phyloP scores from a whole-genome alignment of 2,329 filamentous ascomycete species.

The Akanthomyces muscarius region DNA sequence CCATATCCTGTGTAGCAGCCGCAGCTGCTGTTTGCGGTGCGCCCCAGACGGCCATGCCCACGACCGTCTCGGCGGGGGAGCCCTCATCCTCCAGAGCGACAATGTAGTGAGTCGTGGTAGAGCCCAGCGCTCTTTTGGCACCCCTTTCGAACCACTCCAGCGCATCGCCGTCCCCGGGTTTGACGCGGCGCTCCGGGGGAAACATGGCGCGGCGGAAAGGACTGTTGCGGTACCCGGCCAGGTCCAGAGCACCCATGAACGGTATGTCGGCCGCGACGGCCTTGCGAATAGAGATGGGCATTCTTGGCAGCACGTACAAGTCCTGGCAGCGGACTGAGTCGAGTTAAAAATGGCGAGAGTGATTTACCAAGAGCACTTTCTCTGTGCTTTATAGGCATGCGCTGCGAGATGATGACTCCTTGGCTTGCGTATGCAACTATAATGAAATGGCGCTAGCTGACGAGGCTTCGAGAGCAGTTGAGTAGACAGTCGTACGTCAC shows the following conservation, averaged over 20 bases:
- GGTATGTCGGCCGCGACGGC: constrained; percentile 7
- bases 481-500: neutral
- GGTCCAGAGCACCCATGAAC: constrained; percentile 6
- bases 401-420: too few species aligned
- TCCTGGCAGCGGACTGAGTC: neutral
- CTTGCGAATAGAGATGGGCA: constrained; percentile 6
- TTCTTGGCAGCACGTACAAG: too few species aligned
- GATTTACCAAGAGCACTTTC: too few species aligned
- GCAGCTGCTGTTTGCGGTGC: neutral
- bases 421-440: neutral
- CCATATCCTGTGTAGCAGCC: neutral
- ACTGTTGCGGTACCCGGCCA: neutral
- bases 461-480: neutral
- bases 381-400: too few species aligned
- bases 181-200: constrained; percentile 1
- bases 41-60: constrained; percentile 7
- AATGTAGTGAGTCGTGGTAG: neutral
- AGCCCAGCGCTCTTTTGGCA: neutral
- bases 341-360: neutral
- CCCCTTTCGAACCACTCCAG: constrained; percentile 2
- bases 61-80: neutral
- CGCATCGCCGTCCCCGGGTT: constrained; percentile 1
- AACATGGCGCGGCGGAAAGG: constrained; percentile 9
- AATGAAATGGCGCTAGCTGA: neutral
- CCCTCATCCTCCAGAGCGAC: neutral